Percentiles rank a stretch among this genome's conserved stretches.
Evolutionary conservation across 2,329 filamentous ascomycete species (phyloP).

Genomic region (Aspergillus arachidicola): DNA sequence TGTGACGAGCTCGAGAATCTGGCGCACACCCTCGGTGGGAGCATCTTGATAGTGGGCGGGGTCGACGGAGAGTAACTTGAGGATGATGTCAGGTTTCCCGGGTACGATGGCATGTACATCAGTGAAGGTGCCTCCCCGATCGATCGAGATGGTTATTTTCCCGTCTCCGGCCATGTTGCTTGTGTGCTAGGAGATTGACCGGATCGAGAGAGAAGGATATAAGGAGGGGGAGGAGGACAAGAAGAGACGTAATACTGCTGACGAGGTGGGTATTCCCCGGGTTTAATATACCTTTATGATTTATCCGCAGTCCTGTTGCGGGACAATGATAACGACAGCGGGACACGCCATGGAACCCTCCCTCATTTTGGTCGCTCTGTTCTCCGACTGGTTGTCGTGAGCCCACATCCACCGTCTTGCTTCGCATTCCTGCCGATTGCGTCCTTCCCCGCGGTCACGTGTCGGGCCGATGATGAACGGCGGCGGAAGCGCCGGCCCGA

Average conservation of each 20-base stretch:
- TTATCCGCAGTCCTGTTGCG: not conserved
- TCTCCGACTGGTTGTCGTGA: slow-evolving; percentile 10
- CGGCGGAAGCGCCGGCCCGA: slow-evolving; percentile 27
- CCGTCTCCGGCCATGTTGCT: slow-evolving; percentile 28
- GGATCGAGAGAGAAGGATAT: not conserved
- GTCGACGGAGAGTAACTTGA: slow-evolving; percentile 45
- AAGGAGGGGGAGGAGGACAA: not conserved
- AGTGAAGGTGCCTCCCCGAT: slow-evolving; percentile 46
- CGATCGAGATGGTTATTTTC: slow-evolving; percentile 42
- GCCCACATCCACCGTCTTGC: slow-evolving; percentile 2
- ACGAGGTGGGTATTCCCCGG: not conserved
- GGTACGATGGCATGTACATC: slow-evolving; percentile 43
- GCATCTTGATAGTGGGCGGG: slow-evolving; percentile 46
- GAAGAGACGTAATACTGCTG: slow-evolving; percentile 8
- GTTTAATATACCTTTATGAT: slow-evolving; percentile 15
- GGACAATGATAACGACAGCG: slow-evolving; percentile 7
- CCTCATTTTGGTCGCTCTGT: not conserved
- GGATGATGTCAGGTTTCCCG: slow-evolving; percentile 39
- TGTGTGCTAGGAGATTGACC: not conserved
- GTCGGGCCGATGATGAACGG: slow-evolving; percentile 29
- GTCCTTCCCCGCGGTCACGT: slow-evolving; percentile 24
- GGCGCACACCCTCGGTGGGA: slow-evolving; percentile 80
- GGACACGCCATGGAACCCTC: not conserved
- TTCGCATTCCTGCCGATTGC: not conserved
- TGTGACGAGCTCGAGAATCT: slow-evolving; percentile 57